Base-by-base conservation (phyloP, 192 early-diverging fungal genomes). In the Backusella tarrabulga region DNA sequence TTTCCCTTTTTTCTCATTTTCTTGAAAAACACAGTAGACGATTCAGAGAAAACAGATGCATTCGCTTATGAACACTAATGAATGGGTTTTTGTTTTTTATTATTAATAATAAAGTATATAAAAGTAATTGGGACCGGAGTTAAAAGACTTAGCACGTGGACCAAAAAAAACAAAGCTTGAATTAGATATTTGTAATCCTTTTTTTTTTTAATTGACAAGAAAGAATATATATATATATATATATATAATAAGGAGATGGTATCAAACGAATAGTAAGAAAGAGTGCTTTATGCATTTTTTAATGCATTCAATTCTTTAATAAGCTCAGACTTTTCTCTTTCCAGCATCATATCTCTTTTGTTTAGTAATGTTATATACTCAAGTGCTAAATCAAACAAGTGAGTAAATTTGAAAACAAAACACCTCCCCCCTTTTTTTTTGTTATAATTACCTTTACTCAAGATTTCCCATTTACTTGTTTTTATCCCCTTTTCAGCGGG, bases 401-500 rank as follows among this genome's bases (percentile, higher is more conserved):
- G 68, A 23, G 23, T 60, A 7, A 60, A 60, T 26, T 26, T 26
- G 19, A 38, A 69, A 21, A 68, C 4, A 68, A 38, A 68, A 68
- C 19, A 36, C n/a, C 1, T n/a, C 6, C 6, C 36, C 17, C 34
- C 34, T 14, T 67, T 26, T 26, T 68, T 19, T 34, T 34, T 34
- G 7, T 35, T 12, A 1, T 21, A 34, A 42, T 87, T 90, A 83
- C 92, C 91, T 92, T 95, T 96, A 71, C 89, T 93, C 52, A 96
- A 78, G 36, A 95, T 91, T 79, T 96, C 95, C 95, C 95, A 95
- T 76, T 96, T 96, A 84, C 93, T 95, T 42, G 94, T 88, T 56
- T 94, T 93, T 38, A 90, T 84, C 38, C 86, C 90, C 71, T 89
- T 91, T 71, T 95, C 93, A 0, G 91, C 87, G 3, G 95, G 94